Evolutionary conservation across 1,139 yeast species (phyloP), one percentile per base, ranked within the genome.

Genomic region (Hemisphaericaspora lyxosophila): DNA sequence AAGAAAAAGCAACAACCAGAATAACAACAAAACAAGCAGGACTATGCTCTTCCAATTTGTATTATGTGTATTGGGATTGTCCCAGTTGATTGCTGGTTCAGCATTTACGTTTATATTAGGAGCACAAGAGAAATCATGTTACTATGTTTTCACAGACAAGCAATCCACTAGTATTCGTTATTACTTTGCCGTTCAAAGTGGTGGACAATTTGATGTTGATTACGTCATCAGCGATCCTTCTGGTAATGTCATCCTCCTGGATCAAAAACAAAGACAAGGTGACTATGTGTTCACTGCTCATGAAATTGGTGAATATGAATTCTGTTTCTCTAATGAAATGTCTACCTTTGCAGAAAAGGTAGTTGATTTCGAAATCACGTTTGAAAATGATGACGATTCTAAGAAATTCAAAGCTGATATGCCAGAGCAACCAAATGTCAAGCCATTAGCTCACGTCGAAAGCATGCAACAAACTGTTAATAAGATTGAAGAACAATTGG

Each of bases 171-270:
- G 75, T 43, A 74, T 92, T 41, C 82, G 85, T 22, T 90, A 84
- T 59, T 86, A 88, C 59, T 92, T 88, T 70, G 89, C 96, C 13
- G 97, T 92, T 36, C 96, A 89, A 62, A 75, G 85, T 26, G 97
- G 97, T 41, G 96, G 95, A 7, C 68, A 85, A 18, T 87, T 87
- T 55, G 95, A 87, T 57, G 80, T 92, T 41, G 92, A 88, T 60
- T 88, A 86, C 61, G 67, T 77, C 26, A 75, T 92, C 46, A 79
- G 70, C 50, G 81, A 78, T 17, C 97, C 97, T 11, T 70, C 73
- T 38, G 81, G 80, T 18, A 73, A 72, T 36, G 66, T 78, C 6
- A 64, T 85, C 31, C 75, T 77, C 36, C 63, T 71, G 26, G 86
- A 84, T 40, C 68, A 72, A 38, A 82, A 82, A 51, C 83, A 83